Evolutionary conservation across 2,329 filamentous ascomycete species (phyloP), one percentile per base, ranked within the genome.

Genomic region (Diaporthe citri): DNA sequence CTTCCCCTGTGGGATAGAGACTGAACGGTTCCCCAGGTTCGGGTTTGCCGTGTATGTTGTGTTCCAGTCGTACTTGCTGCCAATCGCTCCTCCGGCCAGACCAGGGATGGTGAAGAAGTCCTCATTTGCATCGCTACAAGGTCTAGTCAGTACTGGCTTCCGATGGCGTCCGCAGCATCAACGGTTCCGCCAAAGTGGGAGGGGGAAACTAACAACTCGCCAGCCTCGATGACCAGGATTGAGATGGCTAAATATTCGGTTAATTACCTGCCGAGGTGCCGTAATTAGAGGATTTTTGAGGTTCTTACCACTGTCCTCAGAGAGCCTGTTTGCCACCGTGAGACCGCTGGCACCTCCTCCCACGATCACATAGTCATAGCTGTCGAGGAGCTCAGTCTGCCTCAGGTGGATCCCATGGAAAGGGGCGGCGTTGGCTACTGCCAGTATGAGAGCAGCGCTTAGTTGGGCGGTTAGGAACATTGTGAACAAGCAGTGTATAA

Each of bases 171-270:
- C n/a, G n/a, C 20, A 34, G 17, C 34, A 75, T 78, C 56, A 71
- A 57, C 36, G 62, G 43, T 25, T 31, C 34, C n/a, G 36, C n/a
- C 25, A 69, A 52, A 13, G 55, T 69, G 48, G 64, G 64, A 31
- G 36, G 13, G 62, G 64, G 28, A 31, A 22, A 75, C 71, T 62
- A 48, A 75, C 74, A 75, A 64, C 8, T 70, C 71, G 41, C 74
- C 74, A 43, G 81, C 81, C 70, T 82, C 81, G 36, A 82, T 79
- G 20, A 82, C 77, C 34, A 82, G 78, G 17, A 82, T 80, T 31
- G 78, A 79, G 12, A 80, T 78, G 77, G 25, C 75, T 67, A 60
- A 55, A 67, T 34, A n/a, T 12, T 17, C 39, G 22, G 73, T 78
- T 28, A 78, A 57, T 51, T 46, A 17, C 4, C 9, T 22, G 17